Evolutionary conservation across 2,329 filamentous ascomycete species (phyloP).

Genomic region (Waltergamsia citrina): DNA sequence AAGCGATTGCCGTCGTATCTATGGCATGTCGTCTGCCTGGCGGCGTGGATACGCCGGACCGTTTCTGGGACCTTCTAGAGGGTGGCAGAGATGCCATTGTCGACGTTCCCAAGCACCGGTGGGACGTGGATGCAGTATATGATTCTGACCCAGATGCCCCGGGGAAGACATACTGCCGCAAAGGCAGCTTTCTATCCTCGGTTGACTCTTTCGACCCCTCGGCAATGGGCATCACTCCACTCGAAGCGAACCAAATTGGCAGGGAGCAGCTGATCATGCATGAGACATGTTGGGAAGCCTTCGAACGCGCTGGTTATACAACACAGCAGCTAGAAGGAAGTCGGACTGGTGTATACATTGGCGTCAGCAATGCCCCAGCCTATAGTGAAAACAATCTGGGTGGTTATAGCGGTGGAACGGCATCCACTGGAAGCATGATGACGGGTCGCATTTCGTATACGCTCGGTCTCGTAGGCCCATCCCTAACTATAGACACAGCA

Average conservation of each 20-base stretch:
- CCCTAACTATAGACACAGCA: constrained; percentile 38
- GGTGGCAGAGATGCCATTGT: constrained; percentile 23
- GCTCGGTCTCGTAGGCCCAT: constrained; percentile 38
- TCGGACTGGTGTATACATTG: constrained; percentile 34
- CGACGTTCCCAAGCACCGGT: constrained; percentile 29
- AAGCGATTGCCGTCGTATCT: constrained; percentile 26
- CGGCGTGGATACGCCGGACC: constrained; percentile 22
- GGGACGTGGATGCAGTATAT: constrained; percentile 26
- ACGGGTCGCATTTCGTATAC: constrained; percentile 9
- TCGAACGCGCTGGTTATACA: constrained; percentile 37
- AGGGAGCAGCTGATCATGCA: constrained; percentile 36
- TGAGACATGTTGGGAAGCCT: constrained; percentile 37
- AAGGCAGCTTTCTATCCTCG: constrained; percentile 7
- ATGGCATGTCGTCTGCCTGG: constrained; percentile 30
- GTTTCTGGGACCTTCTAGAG: constrained; percentile 28
- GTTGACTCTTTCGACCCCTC: constrained; percentile 29
- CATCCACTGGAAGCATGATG: constrained; percentile 6
- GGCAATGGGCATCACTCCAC: constrained; percentile 35
- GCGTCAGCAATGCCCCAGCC: constrained; percentile 19
- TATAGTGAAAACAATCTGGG: constrained; percentile 3
- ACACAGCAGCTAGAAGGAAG: constrained; percentile 31
- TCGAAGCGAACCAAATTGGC: constrained; percentile 35
- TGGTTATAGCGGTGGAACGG: constrained; percentile 8
- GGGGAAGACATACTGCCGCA: constrained; percentile 6
- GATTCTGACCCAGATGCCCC: constrained; percentile 18